Percentiles rank a stretch among this genome's conserved stretches.
These are phyloP conservation scores for Phytopythium mirpurense DNA, from an alignment of 352 stramenopile genomes.

Conservation along the genomic window DNA sequence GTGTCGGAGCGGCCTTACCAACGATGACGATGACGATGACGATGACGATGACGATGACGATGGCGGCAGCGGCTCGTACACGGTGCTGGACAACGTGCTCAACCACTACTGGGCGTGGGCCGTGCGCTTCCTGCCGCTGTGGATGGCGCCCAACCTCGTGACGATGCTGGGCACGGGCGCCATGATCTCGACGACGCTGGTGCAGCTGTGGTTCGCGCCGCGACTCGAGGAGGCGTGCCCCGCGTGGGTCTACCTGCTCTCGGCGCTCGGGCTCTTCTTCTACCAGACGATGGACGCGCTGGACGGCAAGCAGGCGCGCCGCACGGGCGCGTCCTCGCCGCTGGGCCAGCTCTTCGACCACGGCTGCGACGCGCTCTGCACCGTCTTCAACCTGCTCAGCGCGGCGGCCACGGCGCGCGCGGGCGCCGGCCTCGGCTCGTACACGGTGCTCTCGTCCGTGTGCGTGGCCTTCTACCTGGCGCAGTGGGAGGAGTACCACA, in stretches of 20 bases:
- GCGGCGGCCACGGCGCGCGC: constrained; percentile 58
- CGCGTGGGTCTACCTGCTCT: constrained; percentile 73
- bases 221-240: constrained; percentile 60
- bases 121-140: constrained; percentile 77
- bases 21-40: no score
- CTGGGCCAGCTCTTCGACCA: constrained; percentile 99
- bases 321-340: constrained; percentile 91
- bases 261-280: constrained; percentile 74
- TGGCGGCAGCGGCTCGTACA: constrained; percentile 75
- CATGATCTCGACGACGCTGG: constrained; percentile 72
- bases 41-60: no score
- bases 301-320: constrained; percentile 98
- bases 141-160: constrained; percentile 90
- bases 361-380: constrained; percentile 85
- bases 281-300: constrained; percentile 99
- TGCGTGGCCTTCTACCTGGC: constrained; percentile 82
- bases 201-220: constrained; percentile 75
- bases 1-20: no score
- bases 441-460: constrained; percentile 65
- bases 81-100: constrained; percentile 82
- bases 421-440: constrained; percentile 37
- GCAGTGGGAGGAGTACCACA: constrained; percentile 89
- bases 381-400: constrained; percentile 76
- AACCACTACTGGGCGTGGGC: constrained; percentile 87
- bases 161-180: constrained; percentile 82